A percentile compares a stretch with the other conserved stretches of the same genome.
phyloP scores from a whole-genome alignment of 306 rosid genomes.

The Clitoria ternatea region DNA sequence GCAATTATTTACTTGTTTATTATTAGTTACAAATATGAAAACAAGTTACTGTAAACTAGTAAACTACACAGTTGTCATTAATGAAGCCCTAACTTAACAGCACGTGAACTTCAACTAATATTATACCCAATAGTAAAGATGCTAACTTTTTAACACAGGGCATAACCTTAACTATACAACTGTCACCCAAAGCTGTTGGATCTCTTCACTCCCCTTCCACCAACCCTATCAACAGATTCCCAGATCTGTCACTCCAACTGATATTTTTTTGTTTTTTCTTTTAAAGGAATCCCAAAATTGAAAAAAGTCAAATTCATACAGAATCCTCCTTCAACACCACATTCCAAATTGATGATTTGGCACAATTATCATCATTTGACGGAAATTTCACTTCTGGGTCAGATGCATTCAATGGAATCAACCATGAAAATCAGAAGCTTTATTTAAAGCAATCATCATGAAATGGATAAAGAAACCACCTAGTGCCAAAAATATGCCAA shows the following conservation, averaged over 20 bases:
- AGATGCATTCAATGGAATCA: constrained; percentile 14
- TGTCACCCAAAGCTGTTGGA: neutral
- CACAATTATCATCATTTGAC: neutral
- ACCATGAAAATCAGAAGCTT: neutral
- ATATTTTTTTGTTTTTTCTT: too few species aligned
- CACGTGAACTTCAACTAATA: neutral
- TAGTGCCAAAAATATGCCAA: neutral
- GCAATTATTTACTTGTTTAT: neutral
- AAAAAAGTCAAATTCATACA: neutral
- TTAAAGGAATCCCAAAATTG: neutral
- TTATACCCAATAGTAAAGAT: neutral
- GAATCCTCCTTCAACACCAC: neutral
- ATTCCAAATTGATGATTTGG: neutral
- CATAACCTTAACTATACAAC: neutral
- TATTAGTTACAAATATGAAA: neutral
- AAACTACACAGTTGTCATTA: neutral
- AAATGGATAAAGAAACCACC: too few species aligned
- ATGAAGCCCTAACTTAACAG: neutral
- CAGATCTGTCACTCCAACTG: constrained; percentile 22
- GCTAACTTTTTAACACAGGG: neutral
- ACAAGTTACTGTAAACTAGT: neutral
- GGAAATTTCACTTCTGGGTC: neutral
- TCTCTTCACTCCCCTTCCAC: too few species aligned
- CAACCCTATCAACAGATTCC: too few species aligned
- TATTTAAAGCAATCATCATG: neutral